phyloP scores from a whole-genome alignment of 1,284 basidiomycete species.

The Sporisorium scitamineum region DNA sequence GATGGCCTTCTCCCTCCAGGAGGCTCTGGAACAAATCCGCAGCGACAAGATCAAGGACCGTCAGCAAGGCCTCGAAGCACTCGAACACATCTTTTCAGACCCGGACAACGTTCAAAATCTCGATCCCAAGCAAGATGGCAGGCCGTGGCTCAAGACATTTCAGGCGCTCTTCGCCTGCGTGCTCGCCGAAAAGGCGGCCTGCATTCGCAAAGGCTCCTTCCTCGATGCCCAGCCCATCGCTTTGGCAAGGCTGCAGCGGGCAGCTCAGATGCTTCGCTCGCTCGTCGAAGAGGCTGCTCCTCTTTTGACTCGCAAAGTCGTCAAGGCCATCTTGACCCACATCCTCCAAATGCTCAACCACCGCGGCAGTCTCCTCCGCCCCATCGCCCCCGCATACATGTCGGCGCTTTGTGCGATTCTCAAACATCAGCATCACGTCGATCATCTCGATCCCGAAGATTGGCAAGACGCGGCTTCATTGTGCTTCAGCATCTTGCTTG shows the following conservation, averaged over 20 bases:
- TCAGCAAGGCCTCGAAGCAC: slow-evolving; percentile 75
- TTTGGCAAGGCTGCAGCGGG: slow-evolving; percentile 75
- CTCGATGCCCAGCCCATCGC: slow-evolving; percentile 70
- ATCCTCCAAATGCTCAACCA: slow-evolving; percentile 77
- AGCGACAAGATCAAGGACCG: slow-evolving; percentile 79
- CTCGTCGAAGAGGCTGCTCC: slow-evolving; percentile 76
- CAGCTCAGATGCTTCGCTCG: slow-evolving; percentile 78
- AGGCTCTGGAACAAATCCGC: slow-evolving; percentile 47
- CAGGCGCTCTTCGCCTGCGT: slow-evolving; percentile 80
- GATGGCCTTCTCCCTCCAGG: slow-evolving; percentile 49
- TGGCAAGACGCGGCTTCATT: slow-evolving; percentile 81
- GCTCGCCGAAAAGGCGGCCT: slow-evolving; percentile 75
- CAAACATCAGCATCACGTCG: slow-evolving; percentile 79
- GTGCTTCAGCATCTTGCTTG: slow-evolving; percentile 73
- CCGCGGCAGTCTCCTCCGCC: slow-evolving; percentile 74
- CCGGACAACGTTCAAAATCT: slow-evolving; percentile 74
- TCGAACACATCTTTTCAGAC: slow-evolving; percentile 77
- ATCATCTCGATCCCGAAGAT: slow-evolving; percentile 76
- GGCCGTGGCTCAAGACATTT: slow-evolving; percentile 78
- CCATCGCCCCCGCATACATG: slow-evolving; percentile 82
- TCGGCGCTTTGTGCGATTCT: slow-evolving; percentile 80
- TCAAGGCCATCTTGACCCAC: slow-evolving; percentile 77
- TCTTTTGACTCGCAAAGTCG: slow-evolving; percentile 74
- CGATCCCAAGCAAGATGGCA: slow-evolving; percentile 72
- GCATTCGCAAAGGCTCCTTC: slow-evolving; percentile 73